These are phyloP conservation scores for Echites panduratus DNA, from an alignment of 257 asterid genomes.

Conservation along the genomic window DNA sequence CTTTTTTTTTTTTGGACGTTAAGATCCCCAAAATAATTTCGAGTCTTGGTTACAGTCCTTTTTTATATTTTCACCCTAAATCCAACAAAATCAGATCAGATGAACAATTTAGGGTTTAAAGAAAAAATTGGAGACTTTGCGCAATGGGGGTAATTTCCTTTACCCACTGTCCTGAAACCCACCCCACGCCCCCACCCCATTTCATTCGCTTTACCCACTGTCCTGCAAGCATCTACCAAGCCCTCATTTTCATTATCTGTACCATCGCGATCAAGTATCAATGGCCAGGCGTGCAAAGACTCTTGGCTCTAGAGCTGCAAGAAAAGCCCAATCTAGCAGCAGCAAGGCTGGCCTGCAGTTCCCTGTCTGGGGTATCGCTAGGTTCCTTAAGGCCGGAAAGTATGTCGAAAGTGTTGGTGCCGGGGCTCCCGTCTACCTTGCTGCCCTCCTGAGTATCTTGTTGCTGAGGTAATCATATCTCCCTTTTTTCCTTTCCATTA, in stretches of 20 bases:
- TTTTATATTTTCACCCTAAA: too few species aligned
- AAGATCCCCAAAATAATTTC: too few species aligned
- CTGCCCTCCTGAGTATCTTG: constrained; percentile 85
- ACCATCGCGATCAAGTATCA: background rate
- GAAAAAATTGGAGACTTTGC: too few species aligned
- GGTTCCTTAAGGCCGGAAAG: constrained; percentile 81
- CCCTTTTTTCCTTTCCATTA: background rate
- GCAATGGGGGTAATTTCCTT: too few species aligned
- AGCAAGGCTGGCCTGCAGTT: constrained; percentile 77
- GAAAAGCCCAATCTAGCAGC: constrained; percentile 65
- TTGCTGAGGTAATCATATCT: constrained; percentile 51
- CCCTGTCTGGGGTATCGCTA: constrained; percentile 85
- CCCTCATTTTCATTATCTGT: too few species aligned
- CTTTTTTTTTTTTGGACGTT: too few species aligned
- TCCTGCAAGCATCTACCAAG: background rate
- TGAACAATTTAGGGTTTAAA: too few species aligned
- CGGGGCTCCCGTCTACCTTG: constrained; percentile 84
- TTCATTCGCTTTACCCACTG: too few species aligned
- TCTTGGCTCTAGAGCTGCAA: constrained; percentile 62
- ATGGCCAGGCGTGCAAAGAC: constrained; percentile 90
- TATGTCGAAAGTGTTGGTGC: constrained; percentile 86
- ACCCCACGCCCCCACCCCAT: too few species aligned
- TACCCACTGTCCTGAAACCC: too few species aligned
- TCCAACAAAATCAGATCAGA: too few species aligned
- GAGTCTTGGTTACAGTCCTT: too few species aligned